Evolutionary conservation across 2,329 filamentous ascomycete genomes (phyloP).

Genomic region (Arachnomyces sp.): DNA sequence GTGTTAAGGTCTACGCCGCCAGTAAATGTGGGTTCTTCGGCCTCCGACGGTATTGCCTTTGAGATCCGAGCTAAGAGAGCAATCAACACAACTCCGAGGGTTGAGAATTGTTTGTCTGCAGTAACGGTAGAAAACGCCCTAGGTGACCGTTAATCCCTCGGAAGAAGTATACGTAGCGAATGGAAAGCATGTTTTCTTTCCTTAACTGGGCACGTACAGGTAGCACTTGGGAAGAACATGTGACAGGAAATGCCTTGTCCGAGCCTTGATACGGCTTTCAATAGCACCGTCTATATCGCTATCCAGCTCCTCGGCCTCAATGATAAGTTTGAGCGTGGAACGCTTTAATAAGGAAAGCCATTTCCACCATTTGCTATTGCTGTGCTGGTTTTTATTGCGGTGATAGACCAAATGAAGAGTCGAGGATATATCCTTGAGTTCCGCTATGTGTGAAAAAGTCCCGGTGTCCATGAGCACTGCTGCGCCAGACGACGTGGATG

Average conservation of each 20-base stretch:
- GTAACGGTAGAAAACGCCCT: constrained; percentile 58
- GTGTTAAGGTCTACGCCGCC: not conserved
- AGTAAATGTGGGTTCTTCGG: not conserved
- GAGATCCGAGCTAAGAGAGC: constrained; percentile 54
- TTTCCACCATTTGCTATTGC: constrained; percentile 71
- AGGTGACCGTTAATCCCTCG: constrained; percentile 8
- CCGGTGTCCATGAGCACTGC: too few species aligned
- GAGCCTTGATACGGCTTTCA: constrained; percentile 17
- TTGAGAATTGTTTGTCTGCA: constrained; percentile 63
- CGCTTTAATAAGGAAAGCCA: constrained; percentile 64
- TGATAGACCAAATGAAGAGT: constrained; percentile 63
- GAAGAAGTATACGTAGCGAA: constrained; percentile 1
- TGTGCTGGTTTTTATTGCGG: constrained; percentile 89
- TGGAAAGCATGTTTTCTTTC: not conserved
- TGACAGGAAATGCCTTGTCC: constrained; percentile 22
- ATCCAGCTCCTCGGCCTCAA: constrained; percentile 37
- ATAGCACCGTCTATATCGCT: constrained; percentile 27
- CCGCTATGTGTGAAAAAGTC: constrained; percentile 12
- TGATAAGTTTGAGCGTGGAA: constrained; percentile 48
- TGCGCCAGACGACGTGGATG: too few species aligned
- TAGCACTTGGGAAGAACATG: constrained; percentile 35
- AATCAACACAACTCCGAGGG: constrained; percentile 61
- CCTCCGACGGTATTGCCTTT: constrained; percentile 20
- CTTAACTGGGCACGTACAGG: constrained; percentile 22
- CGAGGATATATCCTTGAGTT: constrained; percentile 25